Evolutionary conservation across 345 rosid species (phyloP), one percentile per base, ranked within the genome.

Genomic region (Fremontodendron californicum): DNA sequence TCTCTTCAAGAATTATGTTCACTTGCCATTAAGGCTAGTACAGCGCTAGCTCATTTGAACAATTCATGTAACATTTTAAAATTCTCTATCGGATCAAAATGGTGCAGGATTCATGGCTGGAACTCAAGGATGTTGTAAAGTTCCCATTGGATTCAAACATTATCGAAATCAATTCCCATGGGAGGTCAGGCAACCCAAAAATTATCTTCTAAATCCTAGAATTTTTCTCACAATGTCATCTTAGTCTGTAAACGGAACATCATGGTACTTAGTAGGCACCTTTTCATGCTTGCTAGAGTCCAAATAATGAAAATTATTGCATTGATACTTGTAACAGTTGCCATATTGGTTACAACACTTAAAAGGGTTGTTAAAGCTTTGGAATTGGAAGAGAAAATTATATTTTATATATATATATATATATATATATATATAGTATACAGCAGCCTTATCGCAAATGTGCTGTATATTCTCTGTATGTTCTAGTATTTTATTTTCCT

Each of bases 21-120:
- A 3, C 84, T 87, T 0, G 92, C 90, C 29, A 58, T 61, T 40
- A 85, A 87, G 79, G 90, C 92, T 2, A 85, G 85, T 10, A 21
- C 78, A 4, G 85, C 85, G 0, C 65, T 87, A 4, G 13, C 81
- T 29, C 76, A 21, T 0, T n/a, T 61, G 11, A 69, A 48, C 40
- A 13, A 35, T 27, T 57, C 77, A 25, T 18, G 2, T 5, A 68
- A 71, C 46, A 9, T 19, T 21, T 8, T 11, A 25, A 13, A 43
- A 8, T 37, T 45, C 49, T n/a, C n/a, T n/a, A n/a, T 18, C 54
- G 9, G 42, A 29, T 60, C 6, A 48, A 67, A 60, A 23, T 46
- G 42, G 58, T 4, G 11, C 23, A 29, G 52, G 74, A 70, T 43
- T 70, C 58, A 46, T 35, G 1, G 45, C n/a, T 16, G 66, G 15